Evolutionary conservation across 2,329 filamentous ascomycete species (phyloP), one percentile per base, ranked within the genome.

Genomic region (Akanthomyces dipterigenus): DNA sequence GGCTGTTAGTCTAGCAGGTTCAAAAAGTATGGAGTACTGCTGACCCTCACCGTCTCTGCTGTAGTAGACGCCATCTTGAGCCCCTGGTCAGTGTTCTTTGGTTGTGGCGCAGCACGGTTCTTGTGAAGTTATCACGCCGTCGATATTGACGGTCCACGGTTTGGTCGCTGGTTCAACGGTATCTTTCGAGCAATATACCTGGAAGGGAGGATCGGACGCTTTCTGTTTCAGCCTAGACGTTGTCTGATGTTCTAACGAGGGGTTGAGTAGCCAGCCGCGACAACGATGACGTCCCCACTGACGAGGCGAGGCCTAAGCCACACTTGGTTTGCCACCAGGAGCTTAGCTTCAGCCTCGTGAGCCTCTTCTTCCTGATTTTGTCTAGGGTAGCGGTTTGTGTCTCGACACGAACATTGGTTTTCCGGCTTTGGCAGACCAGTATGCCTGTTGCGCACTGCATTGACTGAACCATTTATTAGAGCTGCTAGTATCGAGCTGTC

Each of bases 281-380:
- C 65, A 63, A 66, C 69, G 69, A 75, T 75, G 73, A 76, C 73
- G 73, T 74, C 72, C 69, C 73, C 73, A 74, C 72, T 66, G 56
- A 63, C 43, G 62, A 58, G n/a, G 58, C 59, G 58, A 62, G 24
- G 34, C 24, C 59, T 31, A 62, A 68, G 68, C 68, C 68, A 68
- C 69, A 67, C 43, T 18, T 55, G 40, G 55, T 61, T 65, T 64
- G 69, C 69, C 69, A 70, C 68, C 12, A 63, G 56, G 28, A 61
- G 31, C 49, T 26, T 34, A 51, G 61, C 48, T 60, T 45, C 60
- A 57, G 53, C 53, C 53, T 57, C 48, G 55, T 45, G 53, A 57
- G 53, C 53, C 53, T 57, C 60, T 38, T 57, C 28, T 55, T 22
- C 28, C 31, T 20, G 18, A 14, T 24, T 4, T 42, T 34, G 20